Evolutionary conservation across 345 rosid genomes (phyloP), one percentile per base, ranked within the genome.

Genomic region (Fremontodendron californicum): DNA sequence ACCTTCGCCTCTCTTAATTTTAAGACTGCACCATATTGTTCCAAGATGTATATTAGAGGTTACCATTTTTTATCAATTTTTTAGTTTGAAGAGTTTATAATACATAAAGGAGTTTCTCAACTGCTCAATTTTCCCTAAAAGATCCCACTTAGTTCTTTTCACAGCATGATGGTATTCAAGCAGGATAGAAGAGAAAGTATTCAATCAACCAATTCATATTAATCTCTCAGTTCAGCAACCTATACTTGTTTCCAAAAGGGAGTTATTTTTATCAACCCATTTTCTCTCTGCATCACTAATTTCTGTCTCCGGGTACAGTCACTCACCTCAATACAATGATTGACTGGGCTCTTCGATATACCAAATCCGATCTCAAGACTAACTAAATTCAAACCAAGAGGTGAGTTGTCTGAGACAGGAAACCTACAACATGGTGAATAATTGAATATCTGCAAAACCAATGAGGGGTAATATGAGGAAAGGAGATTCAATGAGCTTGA

Each of bases 51-150:
- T 9, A 79, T 42, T 51, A 42, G 29, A 10, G 18, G 19, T 66
- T 40, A 40, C 19, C 27, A 65, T 29, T 60, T 57, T 60, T 60
- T 13, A 60, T 60, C 37, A 15, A 0, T 61, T 31, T 61, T 76
- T 77, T 65, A 13, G 40, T 68, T 16, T 71, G 49, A 73, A 70
- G 48, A 80, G 29, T 75, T 3, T 51, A 75, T 58, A 48, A 42
- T 9, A 37, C 9, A 23, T 8, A 57, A 74, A 31, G 39, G n/a
- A 61, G 19, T 15, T 31, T 58, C 64, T 58, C 64, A 25, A 9
- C 60, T 9, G 60, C 60, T 21, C 35, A 25, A 57, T 23, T 27
- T 25, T 8, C 29, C 29, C 60, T 7, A 19, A 54, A 54, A 2
- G 60, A 54, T 21, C 27, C 35, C 66, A 31, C 9, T 25, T 27